Evolutionary conservation across 2,329 filamentous ascomycete species (phyloP), one percentile per base, ranked within the genome.

Genomic region (Talaromyces pinophilus): DNA sequence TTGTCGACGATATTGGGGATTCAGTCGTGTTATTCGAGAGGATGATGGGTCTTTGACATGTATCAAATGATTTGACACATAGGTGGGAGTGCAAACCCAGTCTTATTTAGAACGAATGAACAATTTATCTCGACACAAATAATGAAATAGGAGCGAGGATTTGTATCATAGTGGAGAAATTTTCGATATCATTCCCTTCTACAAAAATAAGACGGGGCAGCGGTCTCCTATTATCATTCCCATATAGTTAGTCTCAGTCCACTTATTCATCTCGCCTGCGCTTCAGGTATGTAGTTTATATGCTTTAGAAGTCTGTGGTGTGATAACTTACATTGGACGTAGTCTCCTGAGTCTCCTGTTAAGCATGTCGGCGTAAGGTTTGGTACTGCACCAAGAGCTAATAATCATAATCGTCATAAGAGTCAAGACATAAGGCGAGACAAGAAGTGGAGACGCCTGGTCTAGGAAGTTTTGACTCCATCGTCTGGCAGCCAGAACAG

Each of bases 401-500:
- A 33, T 30, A 46, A 19, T 38, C 57, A 15, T 60, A 46, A 59
- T 44, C 28, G 38, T 60, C 22, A 42, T 42, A 44, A 44, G 30
- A 33, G 5, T 33, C 30, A 33, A 33, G 57, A 60, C 19, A 44
- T 44, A 22, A 44, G 57, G 40, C 13, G 22, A 44, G 22, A 60
- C 11, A 7, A n/a, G 7, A 35, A 25, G 25, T 15, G 40, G 25
- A n/a, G 10, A 46, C 22, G 38, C 38, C 38, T 28, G 13, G 28
- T 33, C 38, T 44, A 60, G 22, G 74, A 67, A 6, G 71, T 62
- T 67, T 73, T 76, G n/a, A 72, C 69, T 46, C 68, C 67, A 52
- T 87, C 86, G 75, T 92, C 90, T 0, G 91, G 91, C 42, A 92
- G 78, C 90, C 91, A 93, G 72, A 93, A 92, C 22, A 92, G 80